phyloP scores from a whole-genome alignment of 2,329 filamentous ascomycete genomes.

The Amauroascus niger region DNA sequence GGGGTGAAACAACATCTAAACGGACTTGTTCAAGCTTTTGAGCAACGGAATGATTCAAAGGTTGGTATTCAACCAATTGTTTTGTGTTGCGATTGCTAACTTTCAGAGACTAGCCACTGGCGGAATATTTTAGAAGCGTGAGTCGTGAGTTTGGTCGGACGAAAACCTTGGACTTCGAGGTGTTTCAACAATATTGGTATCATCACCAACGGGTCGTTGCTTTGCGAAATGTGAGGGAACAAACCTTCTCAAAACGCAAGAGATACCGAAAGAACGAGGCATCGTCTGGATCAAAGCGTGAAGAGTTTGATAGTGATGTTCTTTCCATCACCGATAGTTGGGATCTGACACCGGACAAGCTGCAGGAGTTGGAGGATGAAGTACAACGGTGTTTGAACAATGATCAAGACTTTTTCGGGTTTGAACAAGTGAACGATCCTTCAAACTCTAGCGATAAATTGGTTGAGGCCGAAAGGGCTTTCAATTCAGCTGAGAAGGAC shows the following conservation, averaged over 20 bases:
- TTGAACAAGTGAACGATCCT: neutral
- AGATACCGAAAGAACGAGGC: neutral
- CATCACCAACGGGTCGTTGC: conserved; percentile 1
- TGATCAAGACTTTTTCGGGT: neutral
- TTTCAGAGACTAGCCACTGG: neutral
- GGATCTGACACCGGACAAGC: neutral
- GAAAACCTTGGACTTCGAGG: neutral
- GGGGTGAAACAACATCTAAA: neutral
- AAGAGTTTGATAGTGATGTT: neutral
- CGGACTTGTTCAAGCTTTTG: neutral
- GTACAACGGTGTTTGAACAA: neutral
- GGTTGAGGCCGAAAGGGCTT: neutral
- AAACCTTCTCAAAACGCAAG: neutral
- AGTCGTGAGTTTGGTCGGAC: neutral
- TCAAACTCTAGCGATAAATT: neutral
- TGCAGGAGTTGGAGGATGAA: neutral
- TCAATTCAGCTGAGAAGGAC: neutral
- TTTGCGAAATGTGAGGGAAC: neutral
- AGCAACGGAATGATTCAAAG: conserved; percentile 1
- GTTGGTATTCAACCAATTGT: neutral
- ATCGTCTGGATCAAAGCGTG: neutral
- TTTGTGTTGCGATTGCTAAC: neutral
- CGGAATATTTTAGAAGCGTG: neutral
- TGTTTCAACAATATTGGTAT: conserved; percentile 1
- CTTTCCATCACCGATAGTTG: conserved; percentile 1